Base-by-base conservation (phyloP, 176 grass and related monocot genomes). In the Avena sativa region DNA sequence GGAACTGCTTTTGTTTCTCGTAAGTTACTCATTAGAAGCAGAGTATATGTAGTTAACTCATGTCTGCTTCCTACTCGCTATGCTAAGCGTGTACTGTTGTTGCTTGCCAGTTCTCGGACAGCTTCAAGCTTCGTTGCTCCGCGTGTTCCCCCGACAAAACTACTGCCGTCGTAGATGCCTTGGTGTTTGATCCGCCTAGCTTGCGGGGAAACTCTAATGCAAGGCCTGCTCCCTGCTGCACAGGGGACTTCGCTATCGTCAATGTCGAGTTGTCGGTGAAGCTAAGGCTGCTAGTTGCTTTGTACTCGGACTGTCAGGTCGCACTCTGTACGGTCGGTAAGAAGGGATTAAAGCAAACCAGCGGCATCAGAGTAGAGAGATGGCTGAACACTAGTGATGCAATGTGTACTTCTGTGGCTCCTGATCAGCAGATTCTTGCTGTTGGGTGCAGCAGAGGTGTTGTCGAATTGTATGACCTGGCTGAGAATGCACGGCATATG, bases 401-500 rank as follows among this genome's bases (percentile, higher is more conserved):
- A 2, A 91, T 93, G 87, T 96, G 92, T 79, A 91, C 90, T 59
- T 96, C 97, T 86, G 86, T 98, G 69, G 92, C 97, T 94, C 86
- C 97, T 12, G 92, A 98, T 86, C 94, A 96, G 62, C 93, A 92
- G 70, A 92, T 98, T 79, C 97, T 98, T 89, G 94, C 94, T 48
- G 94, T 98, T 49, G 97, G 97, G 15, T 98, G 87, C 84, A 88
- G 90, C 82, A 92, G 92, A 89, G 97, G 97, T 81, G 89, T 92
- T 61, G 92, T 98, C 71, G 97, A 98, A 77, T 81, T 98, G 81
- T 98, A 98, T 89, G 94, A 98, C 84, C 89, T 98, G 15, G 86
- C 92, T 79, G 97, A 96, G 73, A 91, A 81, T 63, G 81, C 85
- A 12, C 77, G 81, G 47, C 88, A 91, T 89, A 91, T 98, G 76